Base-by-base conservation (phyloP, 2,329 filamentous ascomycete species). In the Aspergillus ibericus region DNA sequence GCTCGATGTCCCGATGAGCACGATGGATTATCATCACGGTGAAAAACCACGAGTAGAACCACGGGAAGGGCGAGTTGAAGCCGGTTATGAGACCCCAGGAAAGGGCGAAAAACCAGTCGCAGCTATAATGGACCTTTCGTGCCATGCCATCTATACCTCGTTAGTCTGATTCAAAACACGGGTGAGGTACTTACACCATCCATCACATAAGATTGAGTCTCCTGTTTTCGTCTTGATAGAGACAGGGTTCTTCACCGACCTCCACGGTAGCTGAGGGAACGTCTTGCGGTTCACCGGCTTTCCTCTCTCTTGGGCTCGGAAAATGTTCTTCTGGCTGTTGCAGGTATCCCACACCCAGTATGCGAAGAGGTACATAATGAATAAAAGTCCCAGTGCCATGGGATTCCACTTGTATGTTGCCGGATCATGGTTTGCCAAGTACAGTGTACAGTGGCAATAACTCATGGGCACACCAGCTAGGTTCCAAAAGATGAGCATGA, bases 401-500 rank as follows among this genome's bases (percentile, higher is more conserved):
- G 82, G 84, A 66, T 90, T 90, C 88, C 89, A 92, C 32, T 81
- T 81, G 76, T 96, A 96, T 50, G 85, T 85, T 29, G 85, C 83
- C 0, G 92, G 90, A 66, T 89, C 77, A 72, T 95, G 91, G 74
- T 88, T 92, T 62, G 91, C 92, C 35, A 96, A 83, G 78, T 90
- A 96, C 66, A 96, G 84, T 36, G 90, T 93, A 82, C 90, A 95
- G 81, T 96, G 92, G 78, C 92, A 96, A 82, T 96, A 96, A 29
- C 87, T 91, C 56, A 96, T 83, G 5, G 92, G 92, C 12, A 96
- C 92, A 62, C 92, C 92, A 36, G 92, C 92, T 72, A 96, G 82
- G 77, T 96, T 96, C 92, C 92, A 96, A 85, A 96, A 96, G 73
- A 95, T 96, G 66, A 96, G 85, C 92, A 96, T 96, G 80, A 96